Evolutionary conservation across 257 asterid genomes (phyloP).

Genomic region (Gynochthodes officinalis): DNA sequence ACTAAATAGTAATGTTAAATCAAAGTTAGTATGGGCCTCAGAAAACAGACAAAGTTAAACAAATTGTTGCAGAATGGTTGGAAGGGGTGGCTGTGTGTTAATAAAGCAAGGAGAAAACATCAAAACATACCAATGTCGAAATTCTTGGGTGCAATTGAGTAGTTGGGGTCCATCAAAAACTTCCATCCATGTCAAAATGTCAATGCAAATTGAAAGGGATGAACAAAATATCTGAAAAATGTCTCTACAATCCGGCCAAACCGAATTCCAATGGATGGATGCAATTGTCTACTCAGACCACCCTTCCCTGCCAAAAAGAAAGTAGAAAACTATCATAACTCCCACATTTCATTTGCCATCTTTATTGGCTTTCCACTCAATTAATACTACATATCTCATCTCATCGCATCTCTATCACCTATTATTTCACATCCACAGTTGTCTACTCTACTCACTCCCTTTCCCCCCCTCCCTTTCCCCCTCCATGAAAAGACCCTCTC

Average conservation of each 20-base stretch:
- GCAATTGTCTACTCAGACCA: constrained; percentile 53
- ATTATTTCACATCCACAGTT: constrained; percentile 33
- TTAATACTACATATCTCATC: constrained; percentile 10
- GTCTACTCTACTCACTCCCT: constrained; percentile 5
- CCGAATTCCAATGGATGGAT: constrained; percentile 36
- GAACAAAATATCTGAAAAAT: constrained; percentile 5
- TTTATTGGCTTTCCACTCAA: constrained; percentile 37
- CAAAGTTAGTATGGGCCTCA: too few relatives aligned
- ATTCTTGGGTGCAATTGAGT: constrained; percentile 25
- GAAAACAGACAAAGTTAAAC: too few relatives aligned
- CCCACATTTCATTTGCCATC: constrained; percentile 33
- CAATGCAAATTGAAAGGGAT: constrained; percentile 15
- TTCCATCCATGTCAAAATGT: constrained; percentile 35
- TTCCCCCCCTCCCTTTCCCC: neutral
- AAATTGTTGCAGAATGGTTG: too few relatives aligned
- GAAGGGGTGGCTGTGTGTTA: neutral
- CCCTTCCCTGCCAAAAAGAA: constrained; percentile 47
- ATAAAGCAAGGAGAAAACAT: constrained; percentile 12
- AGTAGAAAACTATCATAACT: constrained; percentile 30
- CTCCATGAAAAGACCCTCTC: constrained; percentile 12
- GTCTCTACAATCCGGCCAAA: constrained; percentile 31
- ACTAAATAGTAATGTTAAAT: too few relatives aligned
- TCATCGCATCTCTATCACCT: constrained; percentile 13
- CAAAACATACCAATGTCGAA: neutral
- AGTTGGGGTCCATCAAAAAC: constrained; percentile 29